A percentile compares a stretch with the other conserved stretches of the same genome.
These are phyloP conservation scores for Colletotrichum sp. DNA, from an alignment of 2,329 filamentous ascomycete genomes.

Conservation along the genomic window DNA sequence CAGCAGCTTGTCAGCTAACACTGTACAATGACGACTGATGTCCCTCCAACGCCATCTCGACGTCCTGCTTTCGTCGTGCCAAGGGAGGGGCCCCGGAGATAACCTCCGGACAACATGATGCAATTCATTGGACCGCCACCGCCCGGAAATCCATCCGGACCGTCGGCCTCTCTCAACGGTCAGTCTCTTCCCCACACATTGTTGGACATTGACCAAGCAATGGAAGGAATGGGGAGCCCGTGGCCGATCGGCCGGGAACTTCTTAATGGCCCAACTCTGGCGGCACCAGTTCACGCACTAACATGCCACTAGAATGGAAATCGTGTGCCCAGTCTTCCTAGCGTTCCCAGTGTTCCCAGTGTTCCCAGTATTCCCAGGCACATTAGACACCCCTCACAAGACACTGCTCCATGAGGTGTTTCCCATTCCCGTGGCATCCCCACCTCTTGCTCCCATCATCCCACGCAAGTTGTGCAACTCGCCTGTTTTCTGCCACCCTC, in stretches of 20 bases:
- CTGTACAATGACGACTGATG: slow-evolving; percentile 5
- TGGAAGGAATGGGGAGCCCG: not conserved
- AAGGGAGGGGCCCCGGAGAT: not conserved
- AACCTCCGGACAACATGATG: not conserved
- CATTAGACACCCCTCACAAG: not conserved
- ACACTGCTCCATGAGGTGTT: not conserved
- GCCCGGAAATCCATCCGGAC: not conserved
- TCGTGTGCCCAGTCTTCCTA: not conserved
- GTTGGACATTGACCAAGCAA: not conserved
- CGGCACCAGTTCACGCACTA: not conserved
- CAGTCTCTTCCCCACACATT: not conserved
- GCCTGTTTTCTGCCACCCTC: not conserved
- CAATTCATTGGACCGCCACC: not conserved
- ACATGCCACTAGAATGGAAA: not conserved
- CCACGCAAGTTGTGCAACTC: not conserved
- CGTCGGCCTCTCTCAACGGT: not conserved
- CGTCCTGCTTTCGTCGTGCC: slow-evolving; percentile 7
- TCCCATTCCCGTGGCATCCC: not conserved
- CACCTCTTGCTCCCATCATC: not conserved
- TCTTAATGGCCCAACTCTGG: not conserved
- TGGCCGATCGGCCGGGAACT: not conserved
- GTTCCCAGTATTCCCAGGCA: not conserved
- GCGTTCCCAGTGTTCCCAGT: not conserved
- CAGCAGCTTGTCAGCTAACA: not conserved
- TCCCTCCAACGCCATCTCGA: not conserved